Conservation (phyloP, 2,329 filamentous ascomycete species). For the Calonectria leucothoes region DNA sequence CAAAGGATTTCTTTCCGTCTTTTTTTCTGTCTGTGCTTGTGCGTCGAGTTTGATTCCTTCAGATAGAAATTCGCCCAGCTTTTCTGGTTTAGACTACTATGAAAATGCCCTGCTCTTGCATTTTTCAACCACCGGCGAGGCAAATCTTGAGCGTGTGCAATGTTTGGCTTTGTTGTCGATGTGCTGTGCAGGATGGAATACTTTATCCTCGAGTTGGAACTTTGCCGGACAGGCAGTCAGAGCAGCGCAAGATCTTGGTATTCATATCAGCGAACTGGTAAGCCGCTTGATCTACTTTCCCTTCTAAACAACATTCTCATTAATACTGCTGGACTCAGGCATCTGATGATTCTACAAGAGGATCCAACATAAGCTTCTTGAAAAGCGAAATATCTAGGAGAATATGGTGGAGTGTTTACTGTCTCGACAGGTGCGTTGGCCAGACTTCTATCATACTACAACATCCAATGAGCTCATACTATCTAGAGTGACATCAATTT, state of each 20-base stretch:
- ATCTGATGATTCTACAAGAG: background rate
- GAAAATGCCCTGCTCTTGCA: slow-evolving; percentile 21
- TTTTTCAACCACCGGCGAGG: slow-evolving; percentile 38
- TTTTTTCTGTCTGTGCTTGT: slow-evolving; percentile 45
- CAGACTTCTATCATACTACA: too few relatives aligned
- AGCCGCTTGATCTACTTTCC: background rate
- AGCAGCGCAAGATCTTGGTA: slow-evolving; percentile 41
- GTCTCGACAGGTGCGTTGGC: slow-evolving; percentile 38
- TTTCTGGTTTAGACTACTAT: slow-evolving; percentile 43
- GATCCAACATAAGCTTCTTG: slow-evolving; percentile 3
- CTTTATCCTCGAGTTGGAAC: slow-evolving; percentile 43
- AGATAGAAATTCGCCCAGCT: background rate
- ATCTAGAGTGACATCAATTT: slow-evolving; percentile 41
- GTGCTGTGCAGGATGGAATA: slow-evolving; percentile 46
- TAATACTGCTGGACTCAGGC: too few relatives aligned
- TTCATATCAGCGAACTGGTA: slow-evolving; percentile 40
- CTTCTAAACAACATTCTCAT: background rate
- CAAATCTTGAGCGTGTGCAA: slow-evolving; percentile 42
- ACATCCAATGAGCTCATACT: background rate
- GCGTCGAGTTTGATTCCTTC: slow-evolving; percentile 39
- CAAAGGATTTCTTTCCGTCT: slow-evolving; percentile 41
- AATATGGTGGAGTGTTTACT: slow-evolving; percentile 46
- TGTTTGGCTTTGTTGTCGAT: slow-evolving; percentile 44
- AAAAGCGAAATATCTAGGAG: slow-evolving; percentile 37
- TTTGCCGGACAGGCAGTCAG: slow-evolving; percentile 42